Percentiles rank a stretch among this genome's conserved stretches.
Evolutionary conservation across 179 eudicot species (phyloP).

Genomic region (Silene noctiflora): DNA sequence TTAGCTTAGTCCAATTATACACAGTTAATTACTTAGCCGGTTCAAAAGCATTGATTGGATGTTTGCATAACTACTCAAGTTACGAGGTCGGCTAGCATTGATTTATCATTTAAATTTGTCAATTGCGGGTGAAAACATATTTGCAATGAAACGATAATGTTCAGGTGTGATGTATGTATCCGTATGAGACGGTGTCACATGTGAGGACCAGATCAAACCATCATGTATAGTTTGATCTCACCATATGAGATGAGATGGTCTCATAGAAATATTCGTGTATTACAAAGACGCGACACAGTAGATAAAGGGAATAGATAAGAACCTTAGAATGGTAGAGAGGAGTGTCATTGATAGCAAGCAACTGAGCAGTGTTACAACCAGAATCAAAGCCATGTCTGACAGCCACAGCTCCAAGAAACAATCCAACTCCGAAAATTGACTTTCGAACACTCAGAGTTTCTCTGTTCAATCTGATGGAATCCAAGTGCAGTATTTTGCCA

Average conservation of each 20-base stretch:
- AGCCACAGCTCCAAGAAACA: conserved; percentile 89
- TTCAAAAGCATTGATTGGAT: no score
- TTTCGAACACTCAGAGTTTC: conserved; percentile 69
- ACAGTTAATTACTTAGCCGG: no score
- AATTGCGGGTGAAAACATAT: no score
- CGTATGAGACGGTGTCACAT: not conserved
- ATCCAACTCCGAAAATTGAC: conserved; percentile 80
- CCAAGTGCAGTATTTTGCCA: conserved; percentile 80
- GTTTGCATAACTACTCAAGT: no score
- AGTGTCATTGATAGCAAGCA: conserved; percentile 92
- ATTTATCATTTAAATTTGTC: no score
- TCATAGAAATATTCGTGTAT: not conserved
- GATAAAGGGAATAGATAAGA: not conserved
- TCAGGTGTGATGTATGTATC: no score
- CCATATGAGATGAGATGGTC: not conserved
- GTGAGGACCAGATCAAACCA: not conserved
- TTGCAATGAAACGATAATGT: no score
- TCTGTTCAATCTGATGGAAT: conserved; percentile 60
- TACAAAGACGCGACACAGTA: not conserved
- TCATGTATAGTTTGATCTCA: not conserved
- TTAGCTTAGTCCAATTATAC: no score
- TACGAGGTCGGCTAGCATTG: no score
- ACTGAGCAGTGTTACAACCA: conserved; percentile 68
- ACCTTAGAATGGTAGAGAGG: conserved; percentile 90
- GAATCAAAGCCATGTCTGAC: conserved; percentile 71